Evolutionary conservation across 202 grass and related monocot genomes (phyloP).

Genomic region (Elaeis oleifera): DNA sequence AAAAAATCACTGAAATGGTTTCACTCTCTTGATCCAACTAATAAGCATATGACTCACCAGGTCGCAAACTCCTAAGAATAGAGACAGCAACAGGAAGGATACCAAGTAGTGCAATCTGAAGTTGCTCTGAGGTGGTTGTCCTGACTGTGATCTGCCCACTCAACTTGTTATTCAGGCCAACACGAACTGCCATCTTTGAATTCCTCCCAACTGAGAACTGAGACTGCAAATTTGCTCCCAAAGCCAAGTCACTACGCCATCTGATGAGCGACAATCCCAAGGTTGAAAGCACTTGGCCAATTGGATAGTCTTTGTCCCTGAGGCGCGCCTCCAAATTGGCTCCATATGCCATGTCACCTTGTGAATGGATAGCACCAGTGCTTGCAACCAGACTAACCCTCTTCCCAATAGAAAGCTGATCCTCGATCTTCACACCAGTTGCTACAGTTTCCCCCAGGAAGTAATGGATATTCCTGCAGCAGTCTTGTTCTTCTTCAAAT

Average conservation of each 20-base stretch:
- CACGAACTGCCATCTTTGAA: conserved; percentile 58
- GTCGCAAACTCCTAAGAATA: conserved; percentile 38
- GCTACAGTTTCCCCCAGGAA: conserved; percentile 77
- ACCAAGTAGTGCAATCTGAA: conserved; percentile 74
- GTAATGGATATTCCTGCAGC: conserved; percentile 78
- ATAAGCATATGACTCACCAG: conserved; percentile 22
- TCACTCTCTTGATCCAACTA: too few species aligned
- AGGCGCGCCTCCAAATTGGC: conserved; percentile 63
- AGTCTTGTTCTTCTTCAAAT: conserved; percentile 79
- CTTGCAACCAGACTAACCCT: conserved; percentile 50
- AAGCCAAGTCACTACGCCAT: conserved; percentile 55
- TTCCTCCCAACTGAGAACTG: conserved; percentile 59
- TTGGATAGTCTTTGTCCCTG: conserved; percentile 67
- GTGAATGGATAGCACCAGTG: conserved; percentile 60
- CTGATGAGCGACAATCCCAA: conserved; percentile 76
- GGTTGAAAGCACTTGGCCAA: conserved; percentile 53
- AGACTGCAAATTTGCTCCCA: conserved; percentile 80
- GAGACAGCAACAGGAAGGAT: conserved; percentile 58
- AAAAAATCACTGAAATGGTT: too few species aligned
- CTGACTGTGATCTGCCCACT: conserved; percentile 70
- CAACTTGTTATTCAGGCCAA: conserved; percentile 82
- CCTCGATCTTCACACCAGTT: conserved; percentile 77
- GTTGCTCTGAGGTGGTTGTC: conserved; percentile 74
- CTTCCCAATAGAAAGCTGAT: conserved; percentile 75
- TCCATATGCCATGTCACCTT: conserved; percentile 72